Base-by-base conservation (phyloP, 2,329 filamentous ascomycete genomes). In the Cercospora janseana region DNA sequence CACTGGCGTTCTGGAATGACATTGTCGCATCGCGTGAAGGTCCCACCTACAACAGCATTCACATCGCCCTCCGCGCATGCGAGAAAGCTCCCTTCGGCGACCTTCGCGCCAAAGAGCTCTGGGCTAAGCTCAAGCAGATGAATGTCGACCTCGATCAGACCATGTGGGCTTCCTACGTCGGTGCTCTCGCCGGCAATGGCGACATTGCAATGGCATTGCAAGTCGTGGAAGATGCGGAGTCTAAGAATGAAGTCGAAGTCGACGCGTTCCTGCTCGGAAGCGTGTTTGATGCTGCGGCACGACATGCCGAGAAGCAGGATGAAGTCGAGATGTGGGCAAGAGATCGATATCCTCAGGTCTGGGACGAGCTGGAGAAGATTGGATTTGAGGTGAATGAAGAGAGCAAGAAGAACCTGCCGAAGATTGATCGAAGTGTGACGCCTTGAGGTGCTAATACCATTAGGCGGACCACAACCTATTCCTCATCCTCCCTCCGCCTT, bases 11-110 rank as follows among this genome's bases (percentile, higher is more conserved):
- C 64, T 97, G 91, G 89, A 76, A 82, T 47, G 82, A 94, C 40
- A 90, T 98, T 50, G 83, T 85, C n/a, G 79, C 81, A 49, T 89
- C 85, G 0, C 76, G 78, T n/a, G 91, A 97, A 69, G 93, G 93
- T 0, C 93, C 93, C 0, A 86, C 85, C 1, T 89, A 93, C 61
- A 80, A 82, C 54, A 91, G 85, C 54, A 78, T 98, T 28, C 82
- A 85, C 37, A 85, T 93, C 26, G 85, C 90, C 2, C 88, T 98
- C 60, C 83, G 85, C 59, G 81, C 85, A 1, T 92, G 90, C 66
- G 85, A 94, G 31, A 80, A 81, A 15, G 68, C 72, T 52, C 65
- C 70, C 0, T 72, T 68, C 49, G 76, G 75, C 6, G 72, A 75
- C 50, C 60, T 69, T 47, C 66, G 63, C 52, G 76, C 75, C 4